Evolutionary conservation across 179 eudicot genomes (phyloP).

Genomic region (Spinacia oleracea): DNA sequence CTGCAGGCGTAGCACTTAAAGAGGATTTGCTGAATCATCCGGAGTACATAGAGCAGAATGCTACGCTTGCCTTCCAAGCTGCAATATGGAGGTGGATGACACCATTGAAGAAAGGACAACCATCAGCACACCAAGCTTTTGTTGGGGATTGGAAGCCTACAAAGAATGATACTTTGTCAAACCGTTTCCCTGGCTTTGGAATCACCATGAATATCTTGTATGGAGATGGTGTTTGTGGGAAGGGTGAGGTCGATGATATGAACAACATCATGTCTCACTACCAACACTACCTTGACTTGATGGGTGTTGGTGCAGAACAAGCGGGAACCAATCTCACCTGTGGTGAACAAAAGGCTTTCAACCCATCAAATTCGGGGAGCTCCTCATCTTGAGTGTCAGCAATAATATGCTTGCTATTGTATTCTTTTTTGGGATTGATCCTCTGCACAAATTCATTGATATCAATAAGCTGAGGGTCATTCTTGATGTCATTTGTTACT

Average conservation of each 20-base stretch:
- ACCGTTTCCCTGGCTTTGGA: constrained; percentile 85
- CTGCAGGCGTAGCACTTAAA: constrained; percentile 65
- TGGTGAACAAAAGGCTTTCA: constrained; percentile 69
- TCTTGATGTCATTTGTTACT: constrained; percentile 14
- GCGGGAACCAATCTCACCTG: constrained; percentile 76
- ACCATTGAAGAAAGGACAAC: constrained; percentile 69
- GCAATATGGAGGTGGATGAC: constrained; percentile 92
- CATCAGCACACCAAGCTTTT: constrained; percentile 75
- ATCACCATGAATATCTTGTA: constrained; percentile 77
- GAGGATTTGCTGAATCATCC: constrained; percentile 75
- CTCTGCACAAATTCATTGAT: constrained; percentile 14
- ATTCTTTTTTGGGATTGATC: constrained; percentile 24
- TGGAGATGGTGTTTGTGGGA: constrained; percentile 72
- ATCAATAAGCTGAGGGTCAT: constrained; percentile 29
- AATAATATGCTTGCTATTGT: not conserved
- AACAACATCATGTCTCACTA: constrained; percentile 74
- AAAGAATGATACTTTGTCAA: constrained; percentile 80
- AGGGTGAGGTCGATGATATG: constrained; percentile 76
- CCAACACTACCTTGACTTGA: constrained; percentile 64
- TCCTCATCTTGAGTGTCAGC: constrained; percentile 42
- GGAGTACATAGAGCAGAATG: constrained; percentile 90
- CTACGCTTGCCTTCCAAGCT: constrained; percentile 82
- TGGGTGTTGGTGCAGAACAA: constrained; percentile 83
- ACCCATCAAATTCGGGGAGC: constrained; percentile 39
- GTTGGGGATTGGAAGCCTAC: constrained; percentile 88